Evolutionary conservation across 495 filamentous ascomycete species (phyloP).

Genomic region (Trichoderma gamsii): DNA sequence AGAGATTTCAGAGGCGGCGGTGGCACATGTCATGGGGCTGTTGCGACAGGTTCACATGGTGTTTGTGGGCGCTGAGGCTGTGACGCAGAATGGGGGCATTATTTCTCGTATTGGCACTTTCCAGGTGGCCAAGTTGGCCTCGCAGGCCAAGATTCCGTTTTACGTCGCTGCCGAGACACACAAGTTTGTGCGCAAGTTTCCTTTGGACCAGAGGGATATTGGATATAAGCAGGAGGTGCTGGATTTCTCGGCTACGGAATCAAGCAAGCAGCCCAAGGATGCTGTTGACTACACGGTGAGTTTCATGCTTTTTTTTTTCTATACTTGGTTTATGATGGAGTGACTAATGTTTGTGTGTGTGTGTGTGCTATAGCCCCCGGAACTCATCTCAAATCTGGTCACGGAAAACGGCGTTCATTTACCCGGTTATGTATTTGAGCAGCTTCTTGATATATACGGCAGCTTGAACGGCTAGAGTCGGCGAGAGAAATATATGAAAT

Average conservation of each 20-base stretch:
- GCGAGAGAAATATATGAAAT: background rate
- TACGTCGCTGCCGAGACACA: slow-evolving; percentile 93
- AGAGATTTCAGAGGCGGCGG: slow-evolving; percentile 68
- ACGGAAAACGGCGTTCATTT: slow-evolving; percentile 16
- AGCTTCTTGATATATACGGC: slow-evolving; percentile 16
- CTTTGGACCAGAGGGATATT: slow-evolving; percentile 17
- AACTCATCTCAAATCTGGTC: slow-evolving; percentile 9
- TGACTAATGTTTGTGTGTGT: no score
- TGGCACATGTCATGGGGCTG: slow-evolving; percentile 63
- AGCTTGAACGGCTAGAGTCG: slow-evolving; percentile 12
- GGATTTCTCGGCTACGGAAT: slow-evolving; percentile 26
- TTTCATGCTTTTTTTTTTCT: slow-evolving; percentile 12
- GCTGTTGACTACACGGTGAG: slow-evolving; percentile 77
- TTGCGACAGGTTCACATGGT: slow-evolving; percentile 63
- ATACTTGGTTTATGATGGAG: background rate
- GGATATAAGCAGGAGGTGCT: slow-evolving; percentile 34
- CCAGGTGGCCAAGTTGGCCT: slow-evolving; percentile 79
- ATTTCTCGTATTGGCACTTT: slow-evolving; percentile 87
- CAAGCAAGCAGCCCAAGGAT: slow-evolving; percentile 29
- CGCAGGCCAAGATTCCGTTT: slow-evolving; percentile 70
- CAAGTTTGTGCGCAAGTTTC: slow-evolving; percentile 43
- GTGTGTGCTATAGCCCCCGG: background rate
- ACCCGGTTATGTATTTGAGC: slow-evolving; percentile 5
- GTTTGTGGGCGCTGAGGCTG: slow-evolving; percentile 88
- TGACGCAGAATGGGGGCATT: slow-evolving; percentile 89